These are phyloP conservation scores for Teunomyces cretensis DNA, from an alignment of 805 yeast species.

Conservation along the genomic window DNA sequence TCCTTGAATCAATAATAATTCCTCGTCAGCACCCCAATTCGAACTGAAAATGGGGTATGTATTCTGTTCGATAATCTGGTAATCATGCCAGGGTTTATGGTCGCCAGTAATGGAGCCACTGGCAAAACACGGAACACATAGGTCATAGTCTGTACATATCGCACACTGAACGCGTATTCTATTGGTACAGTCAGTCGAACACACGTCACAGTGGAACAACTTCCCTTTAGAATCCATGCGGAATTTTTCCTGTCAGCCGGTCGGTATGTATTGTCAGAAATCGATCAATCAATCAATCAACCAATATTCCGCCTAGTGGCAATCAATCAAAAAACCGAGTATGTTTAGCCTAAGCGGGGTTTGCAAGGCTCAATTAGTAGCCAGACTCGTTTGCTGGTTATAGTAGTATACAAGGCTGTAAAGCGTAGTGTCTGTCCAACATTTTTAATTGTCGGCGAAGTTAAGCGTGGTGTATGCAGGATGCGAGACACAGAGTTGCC, in stretches of 20 bases:
- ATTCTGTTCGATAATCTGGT: slow-evolving; percentile 88
- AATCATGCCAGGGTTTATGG: slow-evolving; percentile 94
- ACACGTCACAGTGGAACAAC: slow-evolving; percentile 86
- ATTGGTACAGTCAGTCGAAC: slow-evolving; percentile 94
- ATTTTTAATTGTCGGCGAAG: neutral
- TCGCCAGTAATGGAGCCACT: slow-evolving; percentile 75
- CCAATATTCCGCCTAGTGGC: neutral
- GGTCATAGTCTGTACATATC: slow-evolving; percentile 86
- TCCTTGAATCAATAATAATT: slow-evolving; percentile 81
- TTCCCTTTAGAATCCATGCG: slow-evolving; percentile 39
- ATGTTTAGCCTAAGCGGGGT: neutral
- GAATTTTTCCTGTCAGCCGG: slow-evolving; percentile 3
- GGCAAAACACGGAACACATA: slow-evolving; percentile 97
- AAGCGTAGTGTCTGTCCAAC: slow-evolving; percentile 1
- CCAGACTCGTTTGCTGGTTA: neutral
- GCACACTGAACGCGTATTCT: slow-evolving; percentile 91
- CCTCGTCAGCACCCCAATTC: slow-evolving; percentile 99
- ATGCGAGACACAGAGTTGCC: too few relatives aligned
- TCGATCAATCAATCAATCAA: slow-evolving; percentile 1
- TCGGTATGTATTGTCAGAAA: neutral
- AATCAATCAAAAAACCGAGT: slow-evolving; percentile 2
- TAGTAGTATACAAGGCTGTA: neutral
- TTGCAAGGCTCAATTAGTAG: neutral
- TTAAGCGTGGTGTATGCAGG: neutral
- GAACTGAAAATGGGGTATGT: slow-evolving; percentile 87